Evolutionary conservation across 2,329 filamentous ascomycete species (phyloP), one percentile per base, ranked within the genome.

Genomic region (Neonectria neomacrospora): DNA sequence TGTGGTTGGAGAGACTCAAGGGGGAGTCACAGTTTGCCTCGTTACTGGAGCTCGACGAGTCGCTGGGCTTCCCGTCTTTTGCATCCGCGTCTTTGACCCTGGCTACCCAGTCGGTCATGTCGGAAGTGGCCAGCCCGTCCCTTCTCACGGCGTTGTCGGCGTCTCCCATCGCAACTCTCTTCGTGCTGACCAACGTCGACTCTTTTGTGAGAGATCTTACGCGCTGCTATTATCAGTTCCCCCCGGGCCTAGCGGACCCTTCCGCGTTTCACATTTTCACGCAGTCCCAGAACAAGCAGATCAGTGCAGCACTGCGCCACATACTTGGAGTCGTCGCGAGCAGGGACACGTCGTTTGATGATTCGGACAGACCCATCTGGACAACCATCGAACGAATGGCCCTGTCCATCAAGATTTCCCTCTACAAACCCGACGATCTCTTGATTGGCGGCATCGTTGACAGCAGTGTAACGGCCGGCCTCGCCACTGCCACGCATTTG

Each of bases 361-460:
- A 51, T 30, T 41, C n/a, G 1, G 65, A 74, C 34, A 67, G 61
- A 20, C 65, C 69, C 10, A 67, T 76, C 6, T 73, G 74, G 74
- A 69, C 67, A n/a, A 67, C 68, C 3, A 70, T 73, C 14, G 66
- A 74, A 28, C 65, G 73, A 5, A 67, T 76, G 48, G 64, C 64
- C 20, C 56, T 73, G 16, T 73, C 74, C 0, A 63, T 75, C 2
- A 74, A 72, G 34, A 67, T 78, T 18, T 68, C 69, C 7, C 64
- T 78, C 11, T 77, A 71, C 54, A 75, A 72, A 18, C 76, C 76
- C 0, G 76, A 78, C 41, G 69, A 76, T 52, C 67, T 78, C 0
- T 58, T 78, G 5, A 73, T 78, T n/a, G 74, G 73, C 8, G 76
- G 76, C 2, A 76, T 78, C 20, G 74, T 78, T 9, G 76, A 78